Evolutionary conservation across 495 filamentous ascomycete genomes (phyloP).

Genomic region (Amorphotheca resinae): DNA sequence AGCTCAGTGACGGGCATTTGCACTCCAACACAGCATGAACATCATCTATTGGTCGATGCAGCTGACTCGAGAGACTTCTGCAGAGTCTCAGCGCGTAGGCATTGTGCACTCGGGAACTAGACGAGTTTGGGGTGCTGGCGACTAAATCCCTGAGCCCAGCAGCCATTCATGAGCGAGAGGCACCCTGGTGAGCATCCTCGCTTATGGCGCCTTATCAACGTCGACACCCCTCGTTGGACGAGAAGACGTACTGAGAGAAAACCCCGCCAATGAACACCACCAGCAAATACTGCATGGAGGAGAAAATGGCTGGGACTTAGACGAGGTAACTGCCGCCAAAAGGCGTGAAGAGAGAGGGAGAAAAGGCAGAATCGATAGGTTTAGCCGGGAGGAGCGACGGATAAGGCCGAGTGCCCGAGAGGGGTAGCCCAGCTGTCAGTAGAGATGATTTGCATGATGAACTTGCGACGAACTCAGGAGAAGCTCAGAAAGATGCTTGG

Average conservation of each 20-base stretch:
- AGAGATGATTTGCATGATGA: not conserved
- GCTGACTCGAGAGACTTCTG: constrained; percentile 4
- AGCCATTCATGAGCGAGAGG: constrained; percentile 1
- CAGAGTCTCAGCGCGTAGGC: constrained; percentile 1
- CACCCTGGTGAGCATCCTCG: not conserved
- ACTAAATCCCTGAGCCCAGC: constrained; percentile 4
- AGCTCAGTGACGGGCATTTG: not conserved
- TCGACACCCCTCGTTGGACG: too few relatives aligned
- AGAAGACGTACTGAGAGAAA: too few relatives aligned
- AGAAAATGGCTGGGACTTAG: too few relatives aligned
- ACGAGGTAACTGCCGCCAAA: too few relatives aligned
- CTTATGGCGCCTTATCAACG: constrained; percentile 1
- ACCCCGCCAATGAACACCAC: too few relatives aligned
- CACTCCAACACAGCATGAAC: not conserved
- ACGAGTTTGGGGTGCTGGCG: constrained; percentile 1
- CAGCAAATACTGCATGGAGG: too few relatives aligned
- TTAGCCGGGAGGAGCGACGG: too few relatives aligned
- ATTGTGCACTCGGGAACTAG: not conserved
- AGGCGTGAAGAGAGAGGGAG: too few relatives aligned
- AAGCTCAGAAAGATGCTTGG: too few relatives aligned
- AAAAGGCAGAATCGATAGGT: too few relatives aligned
- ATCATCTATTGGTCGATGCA: constrained; percentile 1
- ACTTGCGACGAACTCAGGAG: too few relatives aligned
- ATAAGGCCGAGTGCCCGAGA: too few relatives aligned
- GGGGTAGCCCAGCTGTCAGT: not conserved